Evolutionary conservation across 2,329 filamentous ascomycete species (phyloP).

Genomic region (Leptographium wingfieldii): DNA sequence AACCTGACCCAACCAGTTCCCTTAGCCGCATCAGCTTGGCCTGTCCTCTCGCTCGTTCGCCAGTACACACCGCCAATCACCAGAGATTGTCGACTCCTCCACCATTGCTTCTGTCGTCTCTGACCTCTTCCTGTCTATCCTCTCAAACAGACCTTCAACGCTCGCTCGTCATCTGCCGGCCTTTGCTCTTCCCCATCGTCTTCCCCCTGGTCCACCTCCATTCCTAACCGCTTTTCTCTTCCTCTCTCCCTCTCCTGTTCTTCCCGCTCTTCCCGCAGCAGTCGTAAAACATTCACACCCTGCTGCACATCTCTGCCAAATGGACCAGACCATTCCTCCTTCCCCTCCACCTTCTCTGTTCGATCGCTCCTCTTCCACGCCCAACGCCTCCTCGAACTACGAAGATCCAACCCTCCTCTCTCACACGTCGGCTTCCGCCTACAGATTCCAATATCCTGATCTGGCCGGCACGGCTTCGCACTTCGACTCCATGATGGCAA

Average conservation of each 20-base stretch:
- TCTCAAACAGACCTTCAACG: background rate
- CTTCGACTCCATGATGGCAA: slow-evolving; percentile 19
- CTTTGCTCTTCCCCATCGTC: background rate
- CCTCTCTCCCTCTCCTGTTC: background rate
- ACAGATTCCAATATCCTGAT: slow-evolving; percentile 26
- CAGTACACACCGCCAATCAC: background rate
- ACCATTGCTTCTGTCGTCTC: background rate
- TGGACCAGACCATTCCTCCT: slow-evolving; percentile 28
- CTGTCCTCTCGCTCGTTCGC: background rate
- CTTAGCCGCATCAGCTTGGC: background rate
- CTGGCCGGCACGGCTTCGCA: slow-evolving; percentile 17
- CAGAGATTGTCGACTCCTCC: background rate
- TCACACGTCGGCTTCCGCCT: slow-evolving; percentile 18
- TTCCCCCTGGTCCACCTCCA: background rate
- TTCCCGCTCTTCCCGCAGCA: background rate
- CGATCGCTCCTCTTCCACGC: slow-evolving; percentile 19
- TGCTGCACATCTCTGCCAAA: slow-evolving; percentile 7
- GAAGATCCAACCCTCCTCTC: slow-evolving; percentile 22
- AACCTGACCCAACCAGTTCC: background rate
- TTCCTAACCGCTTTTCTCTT: background rate
- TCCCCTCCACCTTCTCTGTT: slow-evolving; percentile 32
- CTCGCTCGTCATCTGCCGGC: background rate
- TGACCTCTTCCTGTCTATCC: background rate
- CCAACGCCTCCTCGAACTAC: slow-evolving; percentile 28
- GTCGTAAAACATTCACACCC: background rate